These are phyloP conservation scores for Penicillium palitans DNA, from an alignment of 2,329 filamentous ascomycete species.

Conservation along the genomic window DNA sequence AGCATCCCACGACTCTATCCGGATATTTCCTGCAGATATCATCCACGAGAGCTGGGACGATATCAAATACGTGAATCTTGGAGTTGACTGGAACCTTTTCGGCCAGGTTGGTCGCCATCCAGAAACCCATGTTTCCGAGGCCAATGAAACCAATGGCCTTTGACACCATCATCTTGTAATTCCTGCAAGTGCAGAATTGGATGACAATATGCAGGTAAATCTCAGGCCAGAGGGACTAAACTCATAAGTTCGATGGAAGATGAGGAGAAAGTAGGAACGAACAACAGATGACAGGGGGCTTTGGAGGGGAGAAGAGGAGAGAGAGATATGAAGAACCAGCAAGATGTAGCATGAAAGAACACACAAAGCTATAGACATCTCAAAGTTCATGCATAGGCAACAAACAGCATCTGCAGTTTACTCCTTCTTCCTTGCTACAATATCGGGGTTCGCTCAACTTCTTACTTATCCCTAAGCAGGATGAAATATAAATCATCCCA, in stretches of 20 bases:
- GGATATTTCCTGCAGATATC: neutral
- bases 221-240: neutral
- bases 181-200: neutral
- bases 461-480: no score
- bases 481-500: no score
- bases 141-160: constrained; percentile 17
- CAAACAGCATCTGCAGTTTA: neutral
- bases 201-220: neutral
- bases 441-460: no score
- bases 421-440: no score
- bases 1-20: neutral
- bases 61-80: constrained; percentile 11
- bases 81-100: constrained; percentile 6
- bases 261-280: neutral
- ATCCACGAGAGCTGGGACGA: neutral
- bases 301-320: neutral
- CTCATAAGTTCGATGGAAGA: neutral
- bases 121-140: constrained; percentile 16
- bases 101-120: constrained; percentile 12
- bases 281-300: neutral
- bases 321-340: neutral
- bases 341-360: neutral
- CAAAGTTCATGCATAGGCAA: neutral
- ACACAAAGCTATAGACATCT: neutral
- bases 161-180: neutral